phyloP scores from a whole-genome alignment of 2,329 filamentous ascomycete species.

The Metarhizium album region DNA sequence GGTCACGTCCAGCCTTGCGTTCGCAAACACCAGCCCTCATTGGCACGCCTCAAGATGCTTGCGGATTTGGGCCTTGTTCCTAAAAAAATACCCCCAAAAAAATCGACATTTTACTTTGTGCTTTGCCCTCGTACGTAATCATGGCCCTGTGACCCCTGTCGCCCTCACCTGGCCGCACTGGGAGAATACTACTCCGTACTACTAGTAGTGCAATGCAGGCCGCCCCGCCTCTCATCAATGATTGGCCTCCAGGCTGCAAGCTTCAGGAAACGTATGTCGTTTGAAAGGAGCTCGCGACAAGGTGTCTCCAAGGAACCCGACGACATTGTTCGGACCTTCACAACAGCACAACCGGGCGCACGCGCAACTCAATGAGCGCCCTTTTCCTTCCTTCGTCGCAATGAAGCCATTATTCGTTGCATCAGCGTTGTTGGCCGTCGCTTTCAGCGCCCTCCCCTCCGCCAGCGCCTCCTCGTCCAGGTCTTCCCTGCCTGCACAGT shows the following conservation, averaged over 20 bases:
- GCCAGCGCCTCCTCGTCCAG: conserved; percentile 42
- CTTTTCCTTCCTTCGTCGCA: conserved; percentile 16
- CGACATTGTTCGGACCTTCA: conserved; percentile 7
- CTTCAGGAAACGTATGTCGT: conserved; percentile 25
- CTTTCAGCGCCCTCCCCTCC: conserved; percentile 35
- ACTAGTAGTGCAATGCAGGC: background rate
- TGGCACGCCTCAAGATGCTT: no score
- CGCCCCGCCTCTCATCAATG: background rate
- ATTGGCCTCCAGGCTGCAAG: background rate
- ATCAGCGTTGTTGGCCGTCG: conserved; percentile 48
- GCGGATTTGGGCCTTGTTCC: no score
- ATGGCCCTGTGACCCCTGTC: no score
- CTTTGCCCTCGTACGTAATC: no score
- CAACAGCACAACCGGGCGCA: conserved; percentile 12
- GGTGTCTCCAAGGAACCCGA: background rate
- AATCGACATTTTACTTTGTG: no score
- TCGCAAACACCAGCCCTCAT: no score
- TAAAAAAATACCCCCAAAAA: no score
- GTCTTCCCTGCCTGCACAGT: conserved; percentile 50
- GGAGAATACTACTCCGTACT: background rate
- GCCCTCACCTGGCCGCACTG: background rate
- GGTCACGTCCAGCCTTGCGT: no score
- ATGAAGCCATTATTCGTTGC: conserved; percentile 38
- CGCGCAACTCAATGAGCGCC: conserved; percentile 24
- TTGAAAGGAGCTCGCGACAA: conserved; percentile 10